These are phyloP conservation scores for Pseudozyma pruni DNA, from an alignment of 1,284 basidiomycete species.

Conservation along the genomic window DNA sequence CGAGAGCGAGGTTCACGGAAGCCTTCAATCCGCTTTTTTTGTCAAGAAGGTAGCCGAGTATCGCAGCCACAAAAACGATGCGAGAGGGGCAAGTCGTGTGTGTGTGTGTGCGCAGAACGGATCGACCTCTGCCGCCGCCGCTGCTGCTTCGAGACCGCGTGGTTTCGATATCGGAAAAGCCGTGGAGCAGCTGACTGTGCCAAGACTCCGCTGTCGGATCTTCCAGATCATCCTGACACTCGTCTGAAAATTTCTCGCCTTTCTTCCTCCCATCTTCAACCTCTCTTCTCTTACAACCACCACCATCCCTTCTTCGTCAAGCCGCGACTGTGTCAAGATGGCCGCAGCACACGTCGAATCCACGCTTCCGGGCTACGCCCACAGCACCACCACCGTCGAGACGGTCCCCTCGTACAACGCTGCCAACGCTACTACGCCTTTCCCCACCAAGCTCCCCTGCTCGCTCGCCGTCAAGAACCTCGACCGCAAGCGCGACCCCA, in stretches of 20 bases:
- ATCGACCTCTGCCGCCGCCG: no score
- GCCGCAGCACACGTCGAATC: conserved; percentile 10
- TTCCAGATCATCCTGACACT: no score
- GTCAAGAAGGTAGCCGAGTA: no score
- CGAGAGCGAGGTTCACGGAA: no score
- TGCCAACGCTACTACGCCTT: conserved; percentile 27
- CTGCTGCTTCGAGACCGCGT: no score
- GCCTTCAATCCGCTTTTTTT: no score
- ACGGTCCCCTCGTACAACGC: conserved; percentile 37
- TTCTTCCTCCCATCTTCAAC: conserved; percentile 3
- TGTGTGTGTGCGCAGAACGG: no score
- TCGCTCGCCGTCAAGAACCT: conserved; percentile 43
- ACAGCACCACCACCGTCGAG: conserved; percentile 35
- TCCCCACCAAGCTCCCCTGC: conserved; percentile 36
- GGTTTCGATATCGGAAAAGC: not conserved
- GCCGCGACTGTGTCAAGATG: conserved; percentile 6
- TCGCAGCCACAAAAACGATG: no score
- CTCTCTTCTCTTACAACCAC: conserved; percentile 9
- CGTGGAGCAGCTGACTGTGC: not conserved
- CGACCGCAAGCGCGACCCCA: conserved; percentile 30
- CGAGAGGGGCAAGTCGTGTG: no score
- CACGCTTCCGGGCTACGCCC: conserved; percentile 25
- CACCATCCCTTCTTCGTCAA: conserved; percentile 1
- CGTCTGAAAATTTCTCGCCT: no score
- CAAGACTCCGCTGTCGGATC: not conserved